Evolutionary conservation across 2,329 filamentous ascomycete genomes (phyloP).

Genomic region (Aphanocladium album): DNA sequence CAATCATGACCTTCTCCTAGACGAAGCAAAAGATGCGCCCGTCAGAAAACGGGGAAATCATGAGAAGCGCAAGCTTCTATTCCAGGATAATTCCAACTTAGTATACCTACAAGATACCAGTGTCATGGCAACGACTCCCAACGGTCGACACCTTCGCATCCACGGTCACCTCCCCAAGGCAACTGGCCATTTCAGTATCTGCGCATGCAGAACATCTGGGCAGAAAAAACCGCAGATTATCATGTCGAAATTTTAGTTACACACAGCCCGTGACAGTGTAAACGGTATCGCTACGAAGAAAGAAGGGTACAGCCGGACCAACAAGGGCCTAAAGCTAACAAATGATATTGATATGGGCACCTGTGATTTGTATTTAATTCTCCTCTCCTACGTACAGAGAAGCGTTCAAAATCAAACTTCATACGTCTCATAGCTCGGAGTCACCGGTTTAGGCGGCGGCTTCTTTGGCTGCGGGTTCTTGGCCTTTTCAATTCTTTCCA

Average conservation of each 20-base stretch:
- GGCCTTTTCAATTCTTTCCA: background rate
- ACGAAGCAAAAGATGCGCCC: slow-evolving; percentile 12
- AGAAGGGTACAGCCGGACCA: no score
- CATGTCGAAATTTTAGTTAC: slow-evolving; percentile 34
- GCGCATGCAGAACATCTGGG: slow-evolving; percentile 24
- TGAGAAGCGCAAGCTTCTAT: background rate
- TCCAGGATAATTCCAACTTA: slow-evolving; percentile 19
- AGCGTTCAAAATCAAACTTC: background rate
- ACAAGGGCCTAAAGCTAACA: no score
- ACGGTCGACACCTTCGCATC: slow-evolving; percentile 25
- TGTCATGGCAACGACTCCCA: slow-evolving; percentile 17
- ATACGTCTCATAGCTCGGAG: background rate
- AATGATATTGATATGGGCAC: no score
- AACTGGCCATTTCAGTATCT: slow-evolving; percentile 40
- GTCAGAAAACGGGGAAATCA: no score
- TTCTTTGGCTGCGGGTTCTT: background rate
- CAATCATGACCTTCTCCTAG: slow-evolving; percentile 38
- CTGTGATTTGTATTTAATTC: no score
- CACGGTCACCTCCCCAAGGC: slow-evolving; percentile 26
- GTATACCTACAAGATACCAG: slow-evolving; percentile 22
- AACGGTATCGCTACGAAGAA: no score
- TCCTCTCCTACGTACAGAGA: background rate
- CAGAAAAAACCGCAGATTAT: slow-evolving; percentile 17
- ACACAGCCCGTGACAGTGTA: slow-evolving; percentile 31
- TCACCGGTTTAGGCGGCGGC: background rate